These are phyloP conservation scores for Metarhizium robertsii DNA, from an alignment of 2,329 filamentous ascomycete genomes.

Conservation along the genomic window DNA sequence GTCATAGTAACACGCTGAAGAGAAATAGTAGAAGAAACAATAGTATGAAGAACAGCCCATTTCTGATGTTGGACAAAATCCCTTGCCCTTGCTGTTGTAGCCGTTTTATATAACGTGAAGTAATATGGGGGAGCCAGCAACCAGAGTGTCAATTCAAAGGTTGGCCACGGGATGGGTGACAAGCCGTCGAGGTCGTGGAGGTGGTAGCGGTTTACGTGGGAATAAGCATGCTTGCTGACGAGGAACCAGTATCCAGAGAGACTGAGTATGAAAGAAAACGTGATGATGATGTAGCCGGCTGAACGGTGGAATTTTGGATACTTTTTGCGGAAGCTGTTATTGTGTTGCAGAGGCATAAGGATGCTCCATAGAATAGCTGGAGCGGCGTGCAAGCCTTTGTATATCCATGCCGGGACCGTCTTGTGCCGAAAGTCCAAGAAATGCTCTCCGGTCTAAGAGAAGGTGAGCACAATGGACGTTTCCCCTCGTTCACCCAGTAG, in stretches of 20 bases:
- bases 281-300: background rate
- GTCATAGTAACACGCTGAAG: background rate
- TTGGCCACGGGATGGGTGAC: background rate
- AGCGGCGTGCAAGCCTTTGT: background rate
- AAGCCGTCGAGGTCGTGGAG: background rate
- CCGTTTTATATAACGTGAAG: background rate
- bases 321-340: background rate
- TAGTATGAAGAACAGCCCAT: background rate
- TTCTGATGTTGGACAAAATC: background rate
- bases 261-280: background rate
- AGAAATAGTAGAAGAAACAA: background rate
- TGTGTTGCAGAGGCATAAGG: background rate
- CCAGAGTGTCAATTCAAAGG: background rate
- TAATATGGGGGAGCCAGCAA: background rate
- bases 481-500: background rate
- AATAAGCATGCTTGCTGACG: background rate
- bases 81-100: background rate
- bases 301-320: background rate
- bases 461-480: background rate
- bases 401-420: background rate
- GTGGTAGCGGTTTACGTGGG: background rate
- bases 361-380: background rate
- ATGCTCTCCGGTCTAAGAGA: background rate
- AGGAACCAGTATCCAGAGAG: background rate
- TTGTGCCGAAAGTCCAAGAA: background rate